Conservation (phyloP, 768 basidiomycete genomes). For the Fomitopsis serialis region DNA sequence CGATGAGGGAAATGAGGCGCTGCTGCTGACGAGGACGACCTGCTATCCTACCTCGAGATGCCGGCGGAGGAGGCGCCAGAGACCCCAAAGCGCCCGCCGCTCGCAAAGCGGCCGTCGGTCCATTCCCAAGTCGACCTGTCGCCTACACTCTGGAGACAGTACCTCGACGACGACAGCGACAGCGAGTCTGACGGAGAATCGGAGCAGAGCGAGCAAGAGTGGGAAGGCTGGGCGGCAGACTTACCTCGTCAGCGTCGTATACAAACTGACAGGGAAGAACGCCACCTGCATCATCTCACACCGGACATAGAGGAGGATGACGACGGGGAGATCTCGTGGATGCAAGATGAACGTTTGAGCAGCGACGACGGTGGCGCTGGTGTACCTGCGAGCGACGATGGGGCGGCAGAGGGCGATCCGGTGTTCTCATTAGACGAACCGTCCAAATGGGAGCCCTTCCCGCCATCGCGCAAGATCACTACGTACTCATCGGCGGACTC, state of each 20-base stretch:
- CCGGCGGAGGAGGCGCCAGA: slow-evolving; percentile 7
- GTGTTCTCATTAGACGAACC: not conserved
- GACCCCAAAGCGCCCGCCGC: not conserved
- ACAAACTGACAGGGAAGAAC: slow-evolving; percentile 11
- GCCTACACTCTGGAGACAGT: slow-evolving; percentile 1
- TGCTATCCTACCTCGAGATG: slow-evolving; percentile 15
- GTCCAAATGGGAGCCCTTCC: slow-evolving; percentile 1
- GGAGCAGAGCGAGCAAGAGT: slow-evolving; percentile 54
- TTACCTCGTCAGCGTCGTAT: slow-evolving; percentile 37
- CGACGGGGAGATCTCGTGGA: slow-evolving; percentile 4
- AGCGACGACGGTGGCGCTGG: not conserved
- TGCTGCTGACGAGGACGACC: slow-evolving; percentile 3
- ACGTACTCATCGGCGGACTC: slow-evolving; percentile 24
- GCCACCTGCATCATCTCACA: slow-evolving; percentile 1
- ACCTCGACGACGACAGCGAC: slow-evolving; percentile 32
- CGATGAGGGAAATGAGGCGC: slow-evolving; percentile 10
- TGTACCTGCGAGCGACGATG: not conserved
- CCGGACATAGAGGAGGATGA: not conserved
- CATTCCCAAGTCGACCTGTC: not conserved
- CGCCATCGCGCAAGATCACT: slow-evolving; percentile 9
- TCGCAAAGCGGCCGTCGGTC: not conserved
- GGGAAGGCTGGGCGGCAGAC: slow-evolving; percentile 64
- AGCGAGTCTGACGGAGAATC: slow-evolving; percentile 15
- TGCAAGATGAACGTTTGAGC: slow-evolving; percentile 1
- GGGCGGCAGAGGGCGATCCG: not conserved